Evolutionary conservation across 129 eudicot species (phyloP), one percentile per base, ranked within the genome.

Genomic region (Centrapalus pauciflorus): DNA sequence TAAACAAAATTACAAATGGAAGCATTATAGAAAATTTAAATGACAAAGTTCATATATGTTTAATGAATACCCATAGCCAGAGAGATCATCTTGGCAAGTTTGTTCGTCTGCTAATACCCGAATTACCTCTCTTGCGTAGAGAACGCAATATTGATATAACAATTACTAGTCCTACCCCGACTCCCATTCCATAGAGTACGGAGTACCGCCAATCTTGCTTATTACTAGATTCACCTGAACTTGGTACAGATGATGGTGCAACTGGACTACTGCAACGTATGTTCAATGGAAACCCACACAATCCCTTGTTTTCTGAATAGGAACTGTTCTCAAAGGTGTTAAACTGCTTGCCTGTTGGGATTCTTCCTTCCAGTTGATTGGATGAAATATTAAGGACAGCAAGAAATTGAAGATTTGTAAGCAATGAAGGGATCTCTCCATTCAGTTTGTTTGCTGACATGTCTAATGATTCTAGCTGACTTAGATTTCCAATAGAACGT

Each of bases 101-200:
- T 69, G 61, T 90, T 81, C 63, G 80, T 51, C 14, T 62, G 55
- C 2, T 73, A 29, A 12, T 87, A 67, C 69, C 75, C 84, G 64
- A 76, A 26, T n/a, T 78, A 51, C 38, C 82, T 78, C 38, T 76
- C 90, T 49, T 67, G 25, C 67, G 68, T 74, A 74, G 81, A 69
- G 34, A 84, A 67, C 40, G 71, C 43, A 33, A 87, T n/a, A n/a
- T n/a, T n/a, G 77, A 30, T n/a, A 85, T 24, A 50, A 84, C 43
- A 48, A 82, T 20, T 66, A 83, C 95, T 32, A 85, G 73, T 34
- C 97, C 95, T 19, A 83, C 73, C 19, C 95, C 97, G 9, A 77
- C 80, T 48, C 95, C 95, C 14, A 84, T n/a, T 6, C 95, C 97
- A 0, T 82, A 82, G 48, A 82, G 41, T 69, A 90, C 82, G 64